Percentiles rank a stretch among this genome's conserved stretches.
phyloP scores from a whole-genome alignment of 139 green algal species.

The Pseudopediastrum boryanum region DNA sequence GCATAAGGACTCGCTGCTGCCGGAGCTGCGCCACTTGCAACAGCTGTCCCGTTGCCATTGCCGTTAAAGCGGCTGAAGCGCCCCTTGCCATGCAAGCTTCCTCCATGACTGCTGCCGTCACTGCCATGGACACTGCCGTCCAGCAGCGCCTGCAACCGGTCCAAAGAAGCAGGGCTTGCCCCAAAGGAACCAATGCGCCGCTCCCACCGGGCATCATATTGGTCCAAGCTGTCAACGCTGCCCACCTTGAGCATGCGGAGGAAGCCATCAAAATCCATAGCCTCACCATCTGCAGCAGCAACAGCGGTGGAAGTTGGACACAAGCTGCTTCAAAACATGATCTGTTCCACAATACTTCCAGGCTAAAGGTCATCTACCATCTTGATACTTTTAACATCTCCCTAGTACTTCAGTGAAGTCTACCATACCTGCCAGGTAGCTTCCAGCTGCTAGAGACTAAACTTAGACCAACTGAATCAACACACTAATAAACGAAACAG shows the following conservation, averaged over 20 bases:
- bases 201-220: conserved; percentile 58
- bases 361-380: too few relatives aligned
- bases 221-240: conserved; percentile 50
- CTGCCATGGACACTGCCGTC: conserved; percentile 24
- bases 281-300: conserved; percentile 8
- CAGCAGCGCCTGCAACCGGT: conserved; percentile 42
- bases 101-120: neutral
- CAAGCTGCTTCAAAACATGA: too few relatives aligned
- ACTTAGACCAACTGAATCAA: too few relatives aligned
- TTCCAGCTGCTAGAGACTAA: too few relatives aligned
- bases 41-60: neutral
- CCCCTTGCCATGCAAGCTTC: neutral
- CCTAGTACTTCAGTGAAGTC: too few relatives aligned
- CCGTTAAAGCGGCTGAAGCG: neutral
- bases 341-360: too few relatives aligned
- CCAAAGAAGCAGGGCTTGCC: conserved; percentile 26
- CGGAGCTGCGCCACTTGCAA: neutral
- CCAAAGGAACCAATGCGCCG: too few relatives aligned
- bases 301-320: too few relatives aligned
- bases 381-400: too few relatives aligned
- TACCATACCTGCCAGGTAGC: too few relatives aligned
- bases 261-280: conserved; percentile 57
- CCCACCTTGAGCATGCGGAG: conserved; percentile 37
- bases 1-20: neutral
- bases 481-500: too few relatives aligned